Base-by-base conservation (phyloP, 1,284 basidiomycete genomes). In the Malassezia globosa region DNA sequence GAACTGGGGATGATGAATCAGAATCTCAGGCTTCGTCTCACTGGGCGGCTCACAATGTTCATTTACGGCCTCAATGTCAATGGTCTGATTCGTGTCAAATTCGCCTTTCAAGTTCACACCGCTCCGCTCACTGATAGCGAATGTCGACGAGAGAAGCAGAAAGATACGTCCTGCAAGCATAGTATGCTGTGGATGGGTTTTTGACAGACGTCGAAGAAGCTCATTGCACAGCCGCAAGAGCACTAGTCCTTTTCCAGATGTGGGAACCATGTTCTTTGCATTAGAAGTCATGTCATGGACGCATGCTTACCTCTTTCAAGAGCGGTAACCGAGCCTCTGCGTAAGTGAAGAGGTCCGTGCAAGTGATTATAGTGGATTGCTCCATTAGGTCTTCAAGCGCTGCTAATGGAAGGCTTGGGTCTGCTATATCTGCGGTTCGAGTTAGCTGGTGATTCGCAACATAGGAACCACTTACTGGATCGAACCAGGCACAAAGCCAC, bases 21-120 rank as follows among this genome's bases (percentile, higher is more conserved):
- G 35, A n/a, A 51, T 41, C 22, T 42, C 51, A 11, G 23, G 40
- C 13, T 7, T 8, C 14, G 24, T 13, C 23, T 14, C 36, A 48
- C 13, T 7, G 50, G 16, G 18, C 47, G 18, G 18, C n/a, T 36
- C 43, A n/a, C n/a, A n/a, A n/a, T n/a, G n/a, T n/a, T n/a, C n/a
- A n/a, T n/a, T n/a, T 25, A 23, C 35, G 16, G 13, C 55, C 13
- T 46, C 46, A 33, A 39, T 26, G 14, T 35, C 14, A 22, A n/a
- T 4, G n/a, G 25, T 4, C 13, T 10, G 44, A 34, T 23, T 27
- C 27, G 38, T 72, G 65, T 24, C 55, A 58, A 5, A 75, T 24
- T 87, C 85, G 48, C 88, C 88, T 34, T 85, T 76, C 55, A 90
- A 72, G 70, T 92, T 92, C 37, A 92, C 87, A 29, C 87, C 87